Conservation (phyloP, 805 yeast genomes). For the Blastobotrys chiropterorum region DNA sequence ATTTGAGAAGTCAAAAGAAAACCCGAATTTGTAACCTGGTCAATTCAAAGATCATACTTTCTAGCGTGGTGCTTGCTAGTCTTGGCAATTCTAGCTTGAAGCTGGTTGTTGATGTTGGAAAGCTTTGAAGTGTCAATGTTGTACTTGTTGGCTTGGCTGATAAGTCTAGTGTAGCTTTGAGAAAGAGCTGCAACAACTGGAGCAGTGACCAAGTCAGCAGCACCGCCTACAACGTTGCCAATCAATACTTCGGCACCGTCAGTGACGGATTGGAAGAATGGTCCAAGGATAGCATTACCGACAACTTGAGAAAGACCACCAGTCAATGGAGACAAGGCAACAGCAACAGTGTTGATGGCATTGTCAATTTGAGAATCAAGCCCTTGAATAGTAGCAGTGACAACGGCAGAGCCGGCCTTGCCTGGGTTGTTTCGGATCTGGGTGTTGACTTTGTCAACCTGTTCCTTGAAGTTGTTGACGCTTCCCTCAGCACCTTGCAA, state of each 20-base stretch:
- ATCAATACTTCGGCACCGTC: constrained; percentile 19
- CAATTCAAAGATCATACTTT: neutral
- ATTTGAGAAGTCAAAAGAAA: no score
- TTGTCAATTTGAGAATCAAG: constrained; percentile 13
- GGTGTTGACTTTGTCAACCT: neutral
- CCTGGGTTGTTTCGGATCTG: constrained; percentile 2
- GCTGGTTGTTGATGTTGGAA: constrained; percentile 1
- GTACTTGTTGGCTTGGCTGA: constrained; percentile 7
- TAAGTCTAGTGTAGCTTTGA: constrained; percentile 4
- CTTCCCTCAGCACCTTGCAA: constrained; percentile 3
- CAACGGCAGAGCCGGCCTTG: constrained; percentile 10
- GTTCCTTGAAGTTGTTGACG: constrained; percentile 1
- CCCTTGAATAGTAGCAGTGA: constrained; percentile 22
- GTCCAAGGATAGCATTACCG: constrained; percentile 12
- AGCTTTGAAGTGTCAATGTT: constrained; percentile 10
- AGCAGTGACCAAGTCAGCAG: constrained; percentile 14
- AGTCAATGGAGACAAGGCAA: neutral
- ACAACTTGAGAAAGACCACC: constrained; percentile 11
- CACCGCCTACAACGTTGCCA: constrained; percentile 18
- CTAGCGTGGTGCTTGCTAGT: neutral
- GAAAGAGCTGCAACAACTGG: constrained; percentile 4
- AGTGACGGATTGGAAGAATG: neutral
- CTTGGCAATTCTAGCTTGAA: neutral
- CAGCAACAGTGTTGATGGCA: neutral
- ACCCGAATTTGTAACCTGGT: no score